phyloP scores from a whole-genome alignment of 352 stramenopile species.

The Phytopythium vexans region DNA sequence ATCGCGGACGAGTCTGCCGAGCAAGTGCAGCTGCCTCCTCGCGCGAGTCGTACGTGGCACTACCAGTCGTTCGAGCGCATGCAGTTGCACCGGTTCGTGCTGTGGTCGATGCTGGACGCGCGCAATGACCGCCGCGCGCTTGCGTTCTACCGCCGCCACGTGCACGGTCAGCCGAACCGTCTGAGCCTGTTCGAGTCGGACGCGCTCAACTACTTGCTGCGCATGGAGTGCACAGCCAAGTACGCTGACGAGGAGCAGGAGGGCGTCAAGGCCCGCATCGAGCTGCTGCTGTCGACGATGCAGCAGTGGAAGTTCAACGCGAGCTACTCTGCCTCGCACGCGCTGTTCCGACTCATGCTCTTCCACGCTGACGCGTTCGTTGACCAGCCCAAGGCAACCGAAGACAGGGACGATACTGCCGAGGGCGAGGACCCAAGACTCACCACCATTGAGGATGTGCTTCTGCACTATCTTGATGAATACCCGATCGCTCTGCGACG shows the following conservation, averaged over 20 bases:
- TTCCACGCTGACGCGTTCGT: constrained; percentile 41
- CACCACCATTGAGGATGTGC: constrained; percentile 22
- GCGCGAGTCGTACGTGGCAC: constrained; percentile 31
- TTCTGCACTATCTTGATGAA: constrained; percentile 46
- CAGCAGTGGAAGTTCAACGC: constrained; percentile 30
- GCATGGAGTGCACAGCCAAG: constrained; percentile 52
- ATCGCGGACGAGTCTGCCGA: constrained; percentile 23
- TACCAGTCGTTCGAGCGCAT: constrained; percentile 37
- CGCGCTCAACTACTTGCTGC: constrained; percentile 61
- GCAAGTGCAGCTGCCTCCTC: constrained; percentile 15
- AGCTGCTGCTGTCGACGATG: constrained; percentile 42
- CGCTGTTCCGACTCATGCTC: constrained; percentile 61
- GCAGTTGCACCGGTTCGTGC: constrained; percentile 59
- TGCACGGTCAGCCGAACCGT: constrained; percentile 40
- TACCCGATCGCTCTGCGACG: constrained; percentile 37
- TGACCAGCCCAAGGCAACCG: neutral
- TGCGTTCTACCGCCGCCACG: constrained; percentile 39
- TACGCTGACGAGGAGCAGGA: constrained; percentile 29
- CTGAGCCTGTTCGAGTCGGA: constrained; percentile 52
- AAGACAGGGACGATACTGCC: neutral
- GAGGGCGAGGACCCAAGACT: neutral
- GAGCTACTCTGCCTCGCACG: constrained; percentile 62
- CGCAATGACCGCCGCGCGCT: constrained; percentile 24
- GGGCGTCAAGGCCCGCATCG: constrained; percentile 29
- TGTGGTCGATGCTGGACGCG: constrained; percentile 57